Conservation (phyloP, 1,284 basidiomycete genomes). For the Mycosarcoma maydis region DNA sequence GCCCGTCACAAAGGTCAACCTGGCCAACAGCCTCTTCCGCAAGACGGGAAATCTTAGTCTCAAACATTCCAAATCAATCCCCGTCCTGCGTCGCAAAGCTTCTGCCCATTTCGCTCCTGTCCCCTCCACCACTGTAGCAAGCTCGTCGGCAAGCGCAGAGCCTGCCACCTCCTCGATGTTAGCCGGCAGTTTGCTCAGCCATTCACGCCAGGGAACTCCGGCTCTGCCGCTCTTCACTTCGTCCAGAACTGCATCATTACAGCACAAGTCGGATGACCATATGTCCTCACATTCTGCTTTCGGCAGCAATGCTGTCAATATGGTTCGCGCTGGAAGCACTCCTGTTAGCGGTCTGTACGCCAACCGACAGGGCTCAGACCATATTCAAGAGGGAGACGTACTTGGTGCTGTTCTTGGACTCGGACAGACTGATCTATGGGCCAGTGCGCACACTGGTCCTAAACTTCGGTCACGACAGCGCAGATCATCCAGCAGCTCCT, state of each 20-base stretch:
- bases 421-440: conserved; percentile 33
- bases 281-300: too few relatives aligned
- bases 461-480: conserved; percentile 3
- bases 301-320: conserved; percentile 8
- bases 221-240: conserved; percentile 15
- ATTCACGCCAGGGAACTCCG: not conserved
- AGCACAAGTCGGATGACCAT: conserved; percentile 1
- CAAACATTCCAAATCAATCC: conserved; percentile 50
- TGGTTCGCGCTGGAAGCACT: conserved; percentile 39
- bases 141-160: not conserved
- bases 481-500: conserved; percentile 30
- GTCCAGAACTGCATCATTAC: conserved; percentile 1
- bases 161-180: not conserved
- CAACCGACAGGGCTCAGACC: conserved; percentile 15
- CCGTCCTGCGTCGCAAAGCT: conserved; percentile 42
- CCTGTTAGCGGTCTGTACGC: conserved; percentile 37
- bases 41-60: conserved; percentile 43
- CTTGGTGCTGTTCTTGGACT: conserved; percentile 61
- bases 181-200: not conserved
- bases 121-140: not conserved
- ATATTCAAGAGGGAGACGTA: conserved; percentile 56
- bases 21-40: conserved; percentile 29
- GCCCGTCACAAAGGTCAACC: conserved; percentile 2
- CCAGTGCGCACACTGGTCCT: conserved; percentile 4
- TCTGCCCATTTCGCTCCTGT: conserved; percentile 18